A percentile compares a stretch with the other conserved stretches of the same genome.
Evolutionary conservation across 805 yeast species (phyloP).

Genomic region (Wickerhamomyces chambardii): DNA sequence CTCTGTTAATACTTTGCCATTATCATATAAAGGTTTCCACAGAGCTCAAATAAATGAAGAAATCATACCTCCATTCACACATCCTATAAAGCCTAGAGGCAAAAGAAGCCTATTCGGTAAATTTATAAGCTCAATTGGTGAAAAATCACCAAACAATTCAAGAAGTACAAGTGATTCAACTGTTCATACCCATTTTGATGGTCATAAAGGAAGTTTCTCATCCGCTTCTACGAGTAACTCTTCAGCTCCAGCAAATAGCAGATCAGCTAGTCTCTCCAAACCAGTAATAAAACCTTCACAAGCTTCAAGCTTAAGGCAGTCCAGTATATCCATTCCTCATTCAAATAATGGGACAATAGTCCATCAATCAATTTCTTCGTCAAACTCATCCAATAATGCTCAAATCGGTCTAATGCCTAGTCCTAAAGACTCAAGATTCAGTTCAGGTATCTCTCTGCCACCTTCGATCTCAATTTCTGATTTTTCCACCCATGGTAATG

Average conservation of each 20-base stretch:
- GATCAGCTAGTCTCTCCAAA: neutral
- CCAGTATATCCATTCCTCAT: neutral
- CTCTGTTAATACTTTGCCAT: slow-evolving; percentile 10
- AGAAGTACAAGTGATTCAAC: slow-evolving; percentile 1
- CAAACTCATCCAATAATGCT: too few relatives aligned
- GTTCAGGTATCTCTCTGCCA: neutral
- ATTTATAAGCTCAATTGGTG: slow-evolving; percentile 17
- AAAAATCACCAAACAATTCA: neutral
- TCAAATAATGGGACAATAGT: too few relatives aligned
- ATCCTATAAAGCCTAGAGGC: slow-evolving; percentile 36
- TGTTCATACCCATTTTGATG: too few relatives aligned
- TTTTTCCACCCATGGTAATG: slow-evolving; percentile 2
- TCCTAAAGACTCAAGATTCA: neutral
- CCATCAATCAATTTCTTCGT: too few relatives aligned
- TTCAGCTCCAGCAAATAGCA: too few relatives aligned
- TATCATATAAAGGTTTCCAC: slow-evolving; percentile 21
- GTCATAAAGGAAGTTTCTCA: too few relatives aligned
- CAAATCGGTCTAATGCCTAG: slow-evolving; percentile 3
- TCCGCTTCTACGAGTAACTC: too few relatives aligned
- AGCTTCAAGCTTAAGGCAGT: neutral
- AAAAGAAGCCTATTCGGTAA: slow-evolving; percentile 17
- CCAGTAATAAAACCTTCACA: neutral
- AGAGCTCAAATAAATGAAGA: slow-evolving; percentile 12
- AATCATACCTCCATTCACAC: slow-evolving; percentile 35
- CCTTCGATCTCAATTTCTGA: slow-evolving; percentile 1